Percentiles rank a stretch among this genome's conserved stretches.
These are phyloP conservation scores for Elaeagnus macrophylla DNA, from an alignment of 306 rosid species.

Conservation along the genomic window DNA sequence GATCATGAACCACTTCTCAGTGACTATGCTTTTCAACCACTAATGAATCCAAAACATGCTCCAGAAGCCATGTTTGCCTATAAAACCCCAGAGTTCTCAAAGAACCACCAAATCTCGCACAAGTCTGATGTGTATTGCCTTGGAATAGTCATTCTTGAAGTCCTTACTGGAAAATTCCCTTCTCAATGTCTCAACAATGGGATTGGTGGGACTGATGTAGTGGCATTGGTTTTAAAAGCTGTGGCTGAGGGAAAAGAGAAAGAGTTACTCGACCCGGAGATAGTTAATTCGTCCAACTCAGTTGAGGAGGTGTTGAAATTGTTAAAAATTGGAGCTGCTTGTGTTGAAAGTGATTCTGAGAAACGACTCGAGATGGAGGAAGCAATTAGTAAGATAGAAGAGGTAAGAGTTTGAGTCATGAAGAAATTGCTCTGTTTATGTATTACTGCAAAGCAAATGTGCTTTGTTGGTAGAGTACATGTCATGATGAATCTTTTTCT, in stretches of 20 bases:
- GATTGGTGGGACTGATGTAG: slow-evolving; percentile 78
- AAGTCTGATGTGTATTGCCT: slow-evolving; percentile 81
- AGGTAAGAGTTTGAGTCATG: slow-evolving; percentile 23
- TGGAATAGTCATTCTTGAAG: slow-evolving; percentile 71
- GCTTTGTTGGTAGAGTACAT: too few species aligned
- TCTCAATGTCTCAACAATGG: slow-evolving; percentile 69
- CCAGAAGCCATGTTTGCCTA: slow-evolving; percentile 60
- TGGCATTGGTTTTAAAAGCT: slow-evolving; percentile 52
- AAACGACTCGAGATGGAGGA: slow-evolving; percentile 51
- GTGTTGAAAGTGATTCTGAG: slow-evolving; percentile 40
- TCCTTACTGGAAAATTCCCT: slow-evolving; percentile 71
- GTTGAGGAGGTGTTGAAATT: slow-evolving; percentile 38
- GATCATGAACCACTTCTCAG: slow-evolving; percentile 59
- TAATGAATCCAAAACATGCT: slow-evolving; percentile 40
- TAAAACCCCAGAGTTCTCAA: slow-evolving; percentile 51
- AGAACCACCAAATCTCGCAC: slow-evolving; percentile 45
- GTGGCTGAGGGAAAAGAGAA: slow-evolving; percentile 36
- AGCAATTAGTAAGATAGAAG: slow-evolving; percentile 72
- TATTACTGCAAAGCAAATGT: too few species aligned
- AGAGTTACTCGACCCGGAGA: slow-evolving; percentile 60
- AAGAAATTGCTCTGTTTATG: too few species aligned
- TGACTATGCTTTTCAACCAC: slow-evolving; percentile 66
- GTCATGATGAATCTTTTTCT: too few species aligned
- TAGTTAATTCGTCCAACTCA: slow-evolving; percentile 5
- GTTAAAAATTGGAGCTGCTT: slow-evolving; percentile 54